Base-by-base conservation (phyloP, 306 rosid genomes). In the Fragaria iinumae region DNA sequence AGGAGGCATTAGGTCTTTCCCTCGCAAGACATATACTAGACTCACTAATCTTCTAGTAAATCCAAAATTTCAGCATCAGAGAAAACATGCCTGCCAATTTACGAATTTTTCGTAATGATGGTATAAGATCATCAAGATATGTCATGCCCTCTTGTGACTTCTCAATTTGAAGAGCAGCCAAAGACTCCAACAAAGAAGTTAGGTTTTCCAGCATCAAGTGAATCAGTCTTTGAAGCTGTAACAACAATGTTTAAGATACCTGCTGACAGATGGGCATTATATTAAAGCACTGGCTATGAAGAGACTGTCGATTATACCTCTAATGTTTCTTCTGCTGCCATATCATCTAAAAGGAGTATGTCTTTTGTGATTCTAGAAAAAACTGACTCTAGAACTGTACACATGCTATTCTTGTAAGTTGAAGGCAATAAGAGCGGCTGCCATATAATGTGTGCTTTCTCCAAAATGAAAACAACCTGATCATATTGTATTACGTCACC, bases 241-340 rank as follows among this genome's bases (percentile, higher is more conserved):
- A 77, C 72, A 57, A 68, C 43, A 78, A 80, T 41, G 75, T 55
- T 60, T 81, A 72, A 86, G 86, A 64, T 67, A 73, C 77, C 74
- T 52, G 76, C 76, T 67, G 34, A 75, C 5, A 68, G 3, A 65
- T 20, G n/a, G 60, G 29, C 48, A 72, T 67, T 39, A 34, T 59
- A 69, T 34, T 34, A 75, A 47, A 74, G 29, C 81, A 72, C 47
- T 7, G 38, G 32, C 47, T 45, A 11, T 12, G 78, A 55, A 0
- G 21, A 74, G 11, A 43, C 38, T 12, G 32, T 66, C 47, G 50
- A 23, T 66, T 1, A 69, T 77, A 90, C 98, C 98, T 94, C 90
- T 78, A 94, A 83, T 43, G 98, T 94, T 87, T 94, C 97, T 44
- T 95, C 97, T 29, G 95, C 97, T 69, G 97, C 98, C 63, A 95